Evolutionary conservation across 2,329 filamentous ascomycete species (phyloP).

Genomic region (Hymenoscyphus albidus): DNA sequence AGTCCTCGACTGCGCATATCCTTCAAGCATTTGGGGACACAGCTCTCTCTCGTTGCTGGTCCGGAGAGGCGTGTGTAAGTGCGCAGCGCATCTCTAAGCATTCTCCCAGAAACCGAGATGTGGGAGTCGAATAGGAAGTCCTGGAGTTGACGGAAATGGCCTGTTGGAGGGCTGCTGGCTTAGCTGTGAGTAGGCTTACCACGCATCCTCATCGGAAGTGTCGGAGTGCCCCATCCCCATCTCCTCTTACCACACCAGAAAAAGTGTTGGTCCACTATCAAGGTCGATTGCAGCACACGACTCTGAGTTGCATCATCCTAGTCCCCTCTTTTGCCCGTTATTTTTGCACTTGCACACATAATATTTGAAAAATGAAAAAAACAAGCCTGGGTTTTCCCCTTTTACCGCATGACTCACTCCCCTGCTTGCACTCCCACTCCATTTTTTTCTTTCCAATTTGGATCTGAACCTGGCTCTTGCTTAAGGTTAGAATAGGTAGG

Average conservation of each 20-base stretch:
- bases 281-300: conserved; percentile 11
- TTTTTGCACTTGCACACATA: neutral
- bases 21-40: neutral
- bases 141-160: neutral
- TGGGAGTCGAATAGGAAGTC: neutral
- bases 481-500: no score
- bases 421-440: conserved; percentile 1
- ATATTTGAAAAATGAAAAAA: neutral
- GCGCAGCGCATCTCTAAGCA: neutral
- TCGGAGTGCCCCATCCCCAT: neutral
- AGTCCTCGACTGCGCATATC: neutral
- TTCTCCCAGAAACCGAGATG: neutral
- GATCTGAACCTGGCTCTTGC: no score
- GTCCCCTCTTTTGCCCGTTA: neutral
- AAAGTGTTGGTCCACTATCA: neutral
- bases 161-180: neutral
- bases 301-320: conserved; percentile 4
- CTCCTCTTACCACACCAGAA: neutral
- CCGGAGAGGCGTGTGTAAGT: neutral
- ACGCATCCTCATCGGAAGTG: conserved; percentile 9
- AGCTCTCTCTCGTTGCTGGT: neutral
- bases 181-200: conserved; percentile 8
- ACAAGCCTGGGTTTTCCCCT: neutral
- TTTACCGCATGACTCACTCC: conserved; percentile 11
- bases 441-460: neutral